Base-by-base conservation (phyloP, 176 grass and related monocot species). In the Alloteropsis semialata region DNA sequence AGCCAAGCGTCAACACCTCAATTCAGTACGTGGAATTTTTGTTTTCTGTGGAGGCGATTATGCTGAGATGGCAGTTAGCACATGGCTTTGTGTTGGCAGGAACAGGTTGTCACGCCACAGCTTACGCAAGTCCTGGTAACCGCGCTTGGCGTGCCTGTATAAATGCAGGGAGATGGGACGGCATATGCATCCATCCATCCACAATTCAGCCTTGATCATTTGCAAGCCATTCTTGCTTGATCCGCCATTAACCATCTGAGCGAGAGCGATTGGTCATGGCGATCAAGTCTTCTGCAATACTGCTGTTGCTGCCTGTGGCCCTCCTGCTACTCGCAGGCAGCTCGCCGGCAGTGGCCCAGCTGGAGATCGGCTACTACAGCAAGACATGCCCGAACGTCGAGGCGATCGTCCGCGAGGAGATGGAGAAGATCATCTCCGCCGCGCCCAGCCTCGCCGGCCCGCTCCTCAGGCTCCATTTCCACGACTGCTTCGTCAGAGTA, bases 401-500 rank as follows among this genome's bases (percentile, higher is more conserved):
- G 86, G 81, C 67, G 0, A 93, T 97, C 3, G 89, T 97, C 44
- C 84, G 74, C 0, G 19, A 83, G 33, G 94, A 97, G 74, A 97
- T 91, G 91, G 88, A 43, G 41, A 67, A 83, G 55, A 91, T 89
- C 62, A 56, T 92, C 66, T 25, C 68, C 6, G 75, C 34, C 0
- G 75, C 87, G 0, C 87, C 84, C 19, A 89, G 77, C 84, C 94
- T 96, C 8, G 76, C 91, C 1, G 94, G 88, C 4, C 86, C 91
- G 0, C 80, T 96, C 4, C 88, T 96, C 18, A 81, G 92, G 46
- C 43, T 94, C 79, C 92, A 91, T 78, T 94, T 94, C 80, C 92
- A 94, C 59, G 92, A 94, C 77, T 94, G 92, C 80, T 94, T 94
- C 50, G 92, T 94, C 59, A 91, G 83, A 68, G 91, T 93, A 88